Base-by-base conservation (phyloP, 2,329 filamentous ascomycete species). In the Colletotrichum graminicola region DNA sequence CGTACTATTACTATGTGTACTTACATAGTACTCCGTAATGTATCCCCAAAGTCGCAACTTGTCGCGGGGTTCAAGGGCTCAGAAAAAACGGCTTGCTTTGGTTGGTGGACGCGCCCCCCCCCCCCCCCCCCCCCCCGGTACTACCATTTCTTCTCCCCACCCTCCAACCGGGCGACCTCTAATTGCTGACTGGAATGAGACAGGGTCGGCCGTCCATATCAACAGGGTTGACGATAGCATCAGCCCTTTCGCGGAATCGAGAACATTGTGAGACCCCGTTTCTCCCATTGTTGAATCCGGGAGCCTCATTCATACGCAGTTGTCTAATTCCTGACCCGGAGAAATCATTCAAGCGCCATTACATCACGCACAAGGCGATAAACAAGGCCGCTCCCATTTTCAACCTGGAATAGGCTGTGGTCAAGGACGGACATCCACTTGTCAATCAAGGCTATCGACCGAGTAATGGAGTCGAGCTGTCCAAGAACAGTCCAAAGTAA, bases 401-500 rank as follows among this genome's bases (percentile, higher is more conserved):
- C 54, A 55, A 34, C 26, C 32, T 26, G 52, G 34, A n/a, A 14
- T 12, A 55, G 32, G 29, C 8, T 36, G 32, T 55, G n/a, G 43
- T 32, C 49, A 52, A 67, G 59, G 64, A 52, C 23, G 45, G 47
- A 55, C 23, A 52, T 57, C 52, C 51, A 45, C 23, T 52, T 63
- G 59, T 59, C 52, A 59, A 49, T 68, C 68, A 64, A 36, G 62
- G 64, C 57, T 67, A 51, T 34, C 36, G 52, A 32, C 34, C 16
- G 56, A 71, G n/a, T 34, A n/a, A 23, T 55, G 52, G 32, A 32
- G 43, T 32, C 54, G 16, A 63, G 65, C 62, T 63, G 59, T 71
- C 65, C 68, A 41, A 68, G 39, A 68, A 62, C 60, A 26, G 68
- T 68, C 65, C 23, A 71, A 71, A 71, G 68, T 71, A 71, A 71